A percentile compares a stretch with the other conserved stretches of the same genome.
These are phyloP conservation scores for Herpetospermum pedunculosum DNA, from an alignment of 306 rosid genomes.

Conservation along the genomic window DNA sequence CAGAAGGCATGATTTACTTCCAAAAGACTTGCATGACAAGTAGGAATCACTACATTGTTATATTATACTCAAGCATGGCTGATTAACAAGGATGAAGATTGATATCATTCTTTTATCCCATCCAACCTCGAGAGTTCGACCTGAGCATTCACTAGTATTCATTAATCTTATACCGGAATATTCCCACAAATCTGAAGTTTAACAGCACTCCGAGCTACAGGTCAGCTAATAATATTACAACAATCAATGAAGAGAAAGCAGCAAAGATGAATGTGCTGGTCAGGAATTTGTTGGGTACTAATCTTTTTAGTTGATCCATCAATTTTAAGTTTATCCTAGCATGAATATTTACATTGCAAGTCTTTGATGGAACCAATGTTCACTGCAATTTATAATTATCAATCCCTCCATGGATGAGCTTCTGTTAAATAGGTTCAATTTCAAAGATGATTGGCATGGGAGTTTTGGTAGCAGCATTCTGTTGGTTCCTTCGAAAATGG, in stretches of 20 bases:
- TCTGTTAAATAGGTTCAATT: not conserved
- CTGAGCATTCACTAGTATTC: not conserved
- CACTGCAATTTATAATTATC: not conserved
- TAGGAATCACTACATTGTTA: conserved; percentile 21
- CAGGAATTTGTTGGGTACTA: not conserved
- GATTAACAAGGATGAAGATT: not conserved
- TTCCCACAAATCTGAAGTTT: not conserved
- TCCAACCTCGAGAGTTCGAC: not conserved
- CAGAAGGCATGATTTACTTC: conserved; percentile 73
- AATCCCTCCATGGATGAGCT: not conserved
- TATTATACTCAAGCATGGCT: conserved; percentile 9
- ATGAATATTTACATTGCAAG: not conserved
- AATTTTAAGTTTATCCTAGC: not conserved
- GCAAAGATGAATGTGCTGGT: not conserved
- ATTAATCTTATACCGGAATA: not conserved
- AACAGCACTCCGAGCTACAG: not conserved
- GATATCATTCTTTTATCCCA: not conserved
- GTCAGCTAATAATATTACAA: not conserved
- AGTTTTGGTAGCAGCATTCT: not conserved
- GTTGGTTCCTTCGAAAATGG: not conserved
- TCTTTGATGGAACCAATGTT: not conserved
- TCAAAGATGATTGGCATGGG: not conserved
- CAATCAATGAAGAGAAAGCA: not conserved
- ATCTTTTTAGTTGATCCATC: not conserved
- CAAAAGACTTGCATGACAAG: conserved; percentile 63